These are phyloP conservation scores for Tylopilus plumbeoviolaceoides DNA, from an alignment of 768 basidiomycete species.

Conservation along the genomic window DNA sequence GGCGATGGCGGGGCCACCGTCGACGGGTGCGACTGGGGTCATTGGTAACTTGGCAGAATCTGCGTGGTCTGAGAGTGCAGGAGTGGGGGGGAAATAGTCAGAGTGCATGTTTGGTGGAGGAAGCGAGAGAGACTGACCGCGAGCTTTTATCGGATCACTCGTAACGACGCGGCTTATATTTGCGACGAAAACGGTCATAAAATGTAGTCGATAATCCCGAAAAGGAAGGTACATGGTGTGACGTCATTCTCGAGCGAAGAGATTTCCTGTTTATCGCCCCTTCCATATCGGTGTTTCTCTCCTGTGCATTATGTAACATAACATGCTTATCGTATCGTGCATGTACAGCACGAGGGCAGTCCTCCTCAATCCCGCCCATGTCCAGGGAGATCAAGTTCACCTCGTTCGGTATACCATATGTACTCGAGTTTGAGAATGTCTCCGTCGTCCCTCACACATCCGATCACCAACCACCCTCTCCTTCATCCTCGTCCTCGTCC, in stretches of 20 bases:
- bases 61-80: slow-evolving; percentile 22
- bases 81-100: slow-evolving; percentile 29
- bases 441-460: slow-evolving; percentile 12
- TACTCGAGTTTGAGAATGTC: slow-evolving; percentile 28
- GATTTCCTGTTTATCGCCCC: background rate
- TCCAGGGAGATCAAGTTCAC: slow-evolving; percentile 26
- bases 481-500: slow-evolving; percentile 21
- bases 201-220: slow-evolving; percentile 11
- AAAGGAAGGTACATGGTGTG: slow-evolving; percentile 29
- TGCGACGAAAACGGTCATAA: slow-evolving; percentile 16
- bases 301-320: slow-evolving; percentile 12
- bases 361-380: slow-evolving; percentile 8
- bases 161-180: slow-evolving; percentile 15
- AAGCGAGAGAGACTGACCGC: background rate
- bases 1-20: background rate
- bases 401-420: slow-evolving; percentile 27
- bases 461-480: background rate
- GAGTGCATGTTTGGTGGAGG: slow-evolving; percentile 4
- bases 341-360: too few species aligned
- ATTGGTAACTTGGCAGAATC: background rate
- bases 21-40: background rate
- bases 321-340: slow-evolving; percentile 4
- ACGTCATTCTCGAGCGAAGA: slow-evolving; percentile 19
- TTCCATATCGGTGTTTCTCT: background rate
- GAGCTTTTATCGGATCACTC: slow-evolving; percentile 8